These are phyloP conservation scores for Saccharomycopsis oosterbeekiorum DNA, from an alignment of 805 yeast genomes.

Conservation along the genomic window DNA sequence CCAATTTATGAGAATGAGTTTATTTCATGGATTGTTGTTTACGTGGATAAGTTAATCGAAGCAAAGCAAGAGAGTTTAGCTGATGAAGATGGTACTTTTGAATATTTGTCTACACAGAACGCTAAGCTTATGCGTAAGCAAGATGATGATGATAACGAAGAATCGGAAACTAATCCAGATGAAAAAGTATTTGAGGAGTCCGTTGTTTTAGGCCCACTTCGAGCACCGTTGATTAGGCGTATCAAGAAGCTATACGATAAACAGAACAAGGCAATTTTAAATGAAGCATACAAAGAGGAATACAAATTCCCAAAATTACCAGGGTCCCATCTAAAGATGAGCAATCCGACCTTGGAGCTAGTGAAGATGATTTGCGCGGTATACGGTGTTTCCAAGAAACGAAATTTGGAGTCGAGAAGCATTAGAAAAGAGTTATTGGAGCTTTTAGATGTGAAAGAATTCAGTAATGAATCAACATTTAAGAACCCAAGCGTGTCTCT, in stretches of 20 bases:
- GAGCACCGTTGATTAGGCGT: slow-evolving; percentile 57
- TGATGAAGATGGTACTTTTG: slow-evolving; percentile 16
- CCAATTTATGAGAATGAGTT: slow-evolving; percentile 69
- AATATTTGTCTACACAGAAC: slow-evolving; percentile 31
- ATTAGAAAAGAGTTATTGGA: slow-evolving; percentile 65
- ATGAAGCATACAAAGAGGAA: slow-evolving; percentile 51
- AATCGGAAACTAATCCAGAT: slow-evolving; percentile 21
- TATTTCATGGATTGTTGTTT: slow-evolving; percentile 74
- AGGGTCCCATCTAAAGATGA: slow-evolving; percentile 51
- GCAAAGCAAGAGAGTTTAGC: slow-evolving; percentile 32
- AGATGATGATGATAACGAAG: slow-evolving; percentile 29
- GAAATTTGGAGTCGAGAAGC: slow-evolving; percentile 63
- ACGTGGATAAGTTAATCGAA: slow-evolving; percentile 59
- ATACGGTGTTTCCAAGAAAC: slow-evolving; percentile 50
- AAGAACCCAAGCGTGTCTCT: slow-evolving; percentile 66
- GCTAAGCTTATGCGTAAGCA: slow-evolving; percentile 20
- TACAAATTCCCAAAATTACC: slow-evolving; percentile 70
- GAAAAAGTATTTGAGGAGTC: slow-evolving; percentile 21
- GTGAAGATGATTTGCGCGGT: slow-evolving; percentile 70
- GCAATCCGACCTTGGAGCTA: slow-evolving; percentile 70
- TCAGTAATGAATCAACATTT: slow-evolving; percentile 65
- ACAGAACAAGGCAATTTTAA: slow-evolving; percentile 64
- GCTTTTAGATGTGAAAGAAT: slow-evolving; percentile 74
- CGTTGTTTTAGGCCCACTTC: slow-evolving; percentile 41
- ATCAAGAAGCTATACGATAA: slow-evolving; percentile 52